A percentile compares a stretch with the other conserved stretches of the same genome.
phyloP scores from a whole-genome alignment of 768 basidiomycete genomes.

The Kwoniella newhampshirensis region DNA sequence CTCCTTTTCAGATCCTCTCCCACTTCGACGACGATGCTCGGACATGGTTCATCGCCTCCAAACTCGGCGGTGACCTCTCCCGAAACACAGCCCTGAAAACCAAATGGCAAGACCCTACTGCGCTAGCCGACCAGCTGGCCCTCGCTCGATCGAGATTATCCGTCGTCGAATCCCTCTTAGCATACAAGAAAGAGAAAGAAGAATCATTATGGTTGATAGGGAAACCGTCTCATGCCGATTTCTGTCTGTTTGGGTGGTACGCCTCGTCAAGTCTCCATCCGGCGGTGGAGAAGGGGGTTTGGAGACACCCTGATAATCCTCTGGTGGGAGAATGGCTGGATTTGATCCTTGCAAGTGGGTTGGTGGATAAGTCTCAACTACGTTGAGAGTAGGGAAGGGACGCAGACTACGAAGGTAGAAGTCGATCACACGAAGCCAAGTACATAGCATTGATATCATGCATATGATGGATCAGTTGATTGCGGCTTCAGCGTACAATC shows the following conservation, averaged over 20 bases:
- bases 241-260: constrained; percentile 20
- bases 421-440: not conserved
- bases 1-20: constrained; percentile 3
- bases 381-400: not conserved
- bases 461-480: not conserved
- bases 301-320: constrained; percentile 15
- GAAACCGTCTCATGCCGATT: constrained; percentile 20
- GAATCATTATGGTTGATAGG: constrained; percentile 13
- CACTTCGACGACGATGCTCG: constrained; percentile 10
- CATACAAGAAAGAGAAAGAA: constrained; percentile 7
- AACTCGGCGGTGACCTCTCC: constrained; percentile 5
- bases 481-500: too few relatives aligned
- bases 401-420: not conserved
- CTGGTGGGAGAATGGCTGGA: constrained; percentile 22
- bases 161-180: constrained; percentile 10
- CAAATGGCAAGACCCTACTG: constrained; percentile 1
- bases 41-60: constrained; percentile 15
- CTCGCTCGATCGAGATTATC: constrained; percentile 2
- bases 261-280: constrained; percentile 6
- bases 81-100: not conserved
- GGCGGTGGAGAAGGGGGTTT: constrained; percentile 16
- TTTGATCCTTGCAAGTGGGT: constrained; percentile 16
- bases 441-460: not conserved
- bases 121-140: constrained; percentile 5
- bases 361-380: constrained; percentile 16